A percentile compares a stretch with the other conserved stretches of the same genome.
Conservation (phyloP, 495 filamentous ascomycete species). For the Aspergillus ellipticus region DNA sequence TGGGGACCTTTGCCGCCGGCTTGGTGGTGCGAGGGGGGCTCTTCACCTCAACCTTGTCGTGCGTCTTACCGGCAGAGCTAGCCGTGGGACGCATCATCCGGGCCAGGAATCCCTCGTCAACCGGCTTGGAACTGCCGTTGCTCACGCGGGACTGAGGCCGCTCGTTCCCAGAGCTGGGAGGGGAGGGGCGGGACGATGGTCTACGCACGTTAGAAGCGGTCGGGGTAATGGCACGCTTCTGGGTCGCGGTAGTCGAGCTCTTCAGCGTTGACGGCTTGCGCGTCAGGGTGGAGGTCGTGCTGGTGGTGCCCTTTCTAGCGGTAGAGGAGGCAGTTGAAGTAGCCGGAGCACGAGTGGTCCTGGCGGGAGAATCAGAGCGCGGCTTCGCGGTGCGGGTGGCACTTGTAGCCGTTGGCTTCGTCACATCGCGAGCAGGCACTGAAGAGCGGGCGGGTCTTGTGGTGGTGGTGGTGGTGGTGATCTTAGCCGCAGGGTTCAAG, state of each 20-base stretch:
- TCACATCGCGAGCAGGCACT: slow-evolving; percentile 28
- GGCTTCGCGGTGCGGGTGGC: slow-evolving; percentile 44
- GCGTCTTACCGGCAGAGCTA: slow-evolving; percentile 69
- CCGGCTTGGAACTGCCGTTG: slow-evolving; percentile 39
- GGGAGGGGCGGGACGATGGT: slow-evolving; percentile 41
- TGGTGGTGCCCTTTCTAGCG: slow-evolving; percentile 46
- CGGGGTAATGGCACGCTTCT: slow-evolving; percentile 22
- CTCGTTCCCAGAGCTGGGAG: slow-evolving; percentile 29
- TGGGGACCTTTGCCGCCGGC: slow-evolving; percentile 10
- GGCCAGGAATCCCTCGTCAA: slow-evolving; percentile 76
- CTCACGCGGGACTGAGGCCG: slow-evolving; percentile 43
- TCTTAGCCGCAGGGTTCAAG: slow-evolving; percentile 25
- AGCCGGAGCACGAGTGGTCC: slow-evolving; percentile 56
- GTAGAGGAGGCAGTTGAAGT: slow-evolving; percentile 60
- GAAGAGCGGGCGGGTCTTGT: slow-evolving; percentile 29
- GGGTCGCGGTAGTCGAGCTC: slow-evolving; percentile 16
- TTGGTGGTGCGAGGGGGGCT: slow-evolving; percentile 30
- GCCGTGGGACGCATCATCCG: slow-evolving; percentile 92
- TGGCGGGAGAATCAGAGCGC: slow-evolving; percentile 61
- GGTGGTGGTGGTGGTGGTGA: slow-evolving; percentile 24
- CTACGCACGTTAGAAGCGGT: slow-evolving; percentile 26
- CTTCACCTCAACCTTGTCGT: slow-evolving; percentile 61
- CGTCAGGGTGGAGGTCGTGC: slow-evolving; percentile 27
- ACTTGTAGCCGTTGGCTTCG: slow-evolving; percentile 23
- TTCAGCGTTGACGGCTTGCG: slow-evolving; percentile 45